These are phyloP conservation scores for Ustilago xerochloae DNA, from an alignment of 1,284 basidiomycete species.

Conservation along the genomic window DNA sequence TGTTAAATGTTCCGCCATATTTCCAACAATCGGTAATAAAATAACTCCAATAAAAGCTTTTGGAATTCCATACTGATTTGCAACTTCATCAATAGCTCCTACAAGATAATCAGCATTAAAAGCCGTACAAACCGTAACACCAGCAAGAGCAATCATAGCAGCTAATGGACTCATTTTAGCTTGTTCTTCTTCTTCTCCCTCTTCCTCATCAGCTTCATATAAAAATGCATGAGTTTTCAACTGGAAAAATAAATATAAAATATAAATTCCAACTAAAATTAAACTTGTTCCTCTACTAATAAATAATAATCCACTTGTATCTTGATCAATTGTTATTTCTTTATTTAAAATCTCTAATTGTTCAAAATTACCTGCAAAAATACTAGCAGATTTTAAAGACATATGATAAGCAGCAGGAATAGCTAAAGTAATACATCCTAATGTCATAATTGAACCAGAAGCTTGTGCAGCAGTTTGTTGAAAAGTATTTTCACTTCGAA, in stretches of 20 bases:
- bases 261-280: conserved; percentile 82
- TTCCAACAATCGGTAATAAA: conserved; percentile 83
- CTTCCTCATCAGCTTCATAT: conserved; percentile 56
- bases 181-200: conserved; percentile 62
- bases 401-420: conserved; percentile 87
- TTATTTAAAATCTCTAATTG: conserved; percentile 35
- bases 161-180: conserved; percentile 63
- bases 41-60: conserved; percentile 72
- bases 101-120: conserved; percentile 69
- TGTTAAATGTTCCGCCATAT: conserved; percentile 70
- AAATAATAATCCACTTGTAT: conserved; percentile 58
- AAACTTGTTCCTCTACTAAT: conserved; percentile 65
- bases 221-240: conserved; percentile 65
- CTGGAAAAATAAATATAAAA: conserved; percentile 74
- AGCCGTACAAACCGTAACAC: conserved; percentile 63
- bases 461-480: conserved; percentile 67
- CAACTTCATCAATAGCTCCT: conserved; percentile 66
- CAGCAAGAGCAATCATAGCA: conserved; percentile 57
- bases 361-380: conserved; percentile 61
- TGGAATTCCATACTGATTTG: conserved; percentile 64
- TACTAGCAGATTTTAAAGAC: conserved; percentile 50
- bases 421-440: conserved; percentile 87
- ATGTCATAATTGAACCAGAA: conserved; percentile 76
- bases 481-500: conserved; percentile 60
- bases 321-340: conserved; percentile 20